Conservation (phyloP, 108 stramenopile genomes). For the Nitzschia sp. region DNA sequence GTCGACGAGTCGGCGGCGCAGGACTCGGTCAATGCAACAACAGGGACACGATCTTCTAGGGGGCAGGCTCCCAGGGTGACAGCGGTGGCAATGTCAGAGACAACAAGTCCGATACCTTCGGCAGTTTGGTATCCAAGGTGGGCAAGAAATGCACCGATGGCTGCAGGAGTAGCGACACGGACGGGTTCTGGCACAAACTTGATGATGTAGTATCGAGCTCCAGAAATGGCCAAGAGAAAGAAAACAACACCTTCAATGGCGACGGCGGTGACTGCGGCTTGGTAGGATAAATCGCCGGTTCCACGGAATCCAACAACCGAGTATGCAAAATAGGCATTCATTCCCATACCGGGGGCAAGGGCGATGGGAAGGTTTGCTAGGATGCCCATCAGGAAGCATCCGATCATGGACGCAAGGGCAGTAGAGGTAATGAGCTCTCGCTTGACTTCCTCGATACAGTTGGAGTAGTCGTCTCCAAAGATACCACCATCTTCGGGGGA, state of each 20-base stretch:
- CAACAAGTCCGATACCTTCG: conserved; percentile 69
- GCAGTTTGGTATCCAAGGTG: conserved; percentile 74
- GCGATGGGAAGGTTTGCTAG: conserved; percentile 71
- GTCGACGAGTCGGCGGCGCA: conserved; percentile 32
- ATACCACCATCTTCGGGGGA: conserved; percentile 41
- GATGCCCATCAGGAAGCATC: conserved; percentile 63
- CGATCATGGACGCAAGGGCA: conserved; percentile 57
- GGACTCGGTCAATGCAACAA: conserved; percentile 59
- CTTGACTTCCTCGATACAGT: conserved; percentile 47
- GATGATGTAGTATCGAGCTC: conserved; percentile 47
- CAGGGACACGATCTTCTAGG: conserved; percentile 39
- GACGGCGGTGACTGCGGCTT: conserved; percentile 64
- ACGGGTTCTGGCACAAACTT: conserved; percentile 70
- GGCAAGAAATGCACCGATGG: conserved; percentile 73
- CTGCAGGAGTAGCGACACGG: conserved; percentile 60
- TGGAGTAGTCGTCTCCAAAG: conserved; percentile 41
- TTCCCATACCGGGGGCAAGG: conserved; percentile 70
- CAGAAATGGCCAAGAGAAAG: conserved; percentile 61
- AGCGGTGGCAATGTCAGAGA: conserved; percentile 68
- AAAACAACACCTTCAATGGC: conserved; percentile 70
- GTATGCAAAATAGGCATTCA: conserved; percentile 78
- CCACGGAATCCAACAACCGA: conserved; percentile 63
- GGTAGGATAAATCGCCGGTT: conserved; percentile 49
- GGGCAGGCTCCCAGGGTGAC: conserved; percentile 75
- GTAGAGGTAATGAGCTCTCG: conserved; percentile 61